phyloP scores from a whole-genome alignment of 2,329 filamentous ascomycete species.

The Alternaria gansuensis region DNA sequence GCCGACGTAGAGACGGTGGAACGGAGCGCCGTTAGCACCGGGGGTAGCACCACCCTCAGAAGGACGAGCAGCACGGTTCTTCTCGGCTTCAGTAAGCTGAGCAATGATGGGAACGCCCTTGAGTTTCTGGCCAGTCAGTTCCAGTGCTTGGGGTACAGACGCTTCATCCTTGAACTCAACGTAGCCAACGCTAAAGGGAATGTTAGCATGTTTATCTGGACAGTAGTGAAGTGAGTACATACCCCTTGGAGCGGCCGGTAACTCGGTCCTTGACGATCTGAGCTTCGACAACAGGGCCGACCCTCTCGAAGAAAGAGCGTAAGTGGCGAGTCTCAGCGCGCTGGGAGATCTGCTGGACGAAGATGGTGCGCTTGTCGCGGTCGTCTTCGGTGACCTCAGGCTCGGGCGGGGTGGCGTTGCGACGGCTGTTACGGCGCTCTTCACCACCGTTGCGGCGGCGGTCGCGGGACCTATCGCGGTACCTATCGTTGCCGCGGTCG shows the following conservation, averaged over 20 bases:
- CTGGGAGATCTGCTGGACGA: constrained; percentile 96
- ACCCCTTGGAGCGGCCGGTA: constrained; percentile 97
- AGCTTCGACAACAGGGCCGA: constrained; percentile 92
- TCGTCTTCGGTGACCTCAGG: constrained; percentile 92
- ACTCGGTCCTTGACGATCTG: constrained; percentile 99
- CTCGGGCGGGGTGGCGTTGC: constrained; percentile 59
- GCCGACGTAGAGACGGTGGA: constrained; percentile 97
- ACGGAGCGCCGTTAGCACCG: constrained; percentile 85
- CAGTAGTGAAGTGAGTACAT: constrained; percentile 50
- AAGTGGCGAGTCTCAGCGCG: constrained; percentile 91
- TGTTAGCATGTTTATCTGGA: constrained; percentile 50
- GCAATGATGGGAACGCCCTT: constrained; percentile 98
- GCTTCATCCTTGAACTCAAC: constrained; percentile 99
- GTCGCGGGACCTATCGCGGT: constrained; percentile 63
- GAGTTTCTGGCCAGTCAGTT: constrained; percentile 98
- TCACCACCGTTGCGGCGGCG: constrained; percentile 53
- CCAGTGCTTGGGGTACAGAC: constrained; percentile 89
- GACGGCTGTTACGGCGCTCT: constrained; percentile 56
- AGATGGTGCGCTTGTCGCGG: constrained; percentile 94
- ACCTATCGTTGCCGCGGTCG: constrained; percentile 50
- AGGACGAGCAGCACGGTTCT: constrained; percentile 94
- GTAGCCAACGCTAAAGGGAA: constrained; percentile 81
- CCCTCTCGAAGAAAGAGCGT: constrained; percentile 93
- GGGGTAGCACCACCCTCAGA: constrained; percentile 65
- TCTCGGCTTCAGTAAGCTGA: constrained; percentile 97